These are phyloP conservation scores for Mikania micrantha DNA, from an alignment of 129 eudicot genomes.

Conservation along the genomic window DNA sequence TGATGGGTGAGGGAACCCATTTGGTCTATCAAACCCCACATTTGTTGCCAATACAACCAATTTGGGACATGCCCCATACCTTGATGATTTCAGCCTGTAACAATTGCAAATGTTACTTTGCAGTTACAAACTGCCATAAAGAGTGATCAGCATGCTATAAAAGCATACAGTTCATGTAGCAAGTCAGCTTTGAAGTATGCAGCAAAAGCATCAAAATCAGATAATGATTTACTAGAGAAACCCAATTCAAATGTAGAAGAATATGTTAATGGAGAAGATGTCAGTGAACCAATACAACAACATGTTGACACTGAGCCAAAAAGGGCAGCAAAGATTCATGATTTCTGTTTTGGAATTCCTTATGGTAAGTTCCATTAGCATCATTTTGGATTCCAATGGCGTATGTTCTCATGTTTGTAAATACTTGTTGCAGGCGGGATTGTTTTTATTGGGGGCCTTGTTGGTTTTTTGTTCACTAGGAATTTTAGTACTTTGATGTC, in stretches of 20 bases:
- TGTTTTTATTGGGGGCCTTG: slow-evolving; percentile 64
- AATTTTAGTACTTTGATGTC: slow-evolving; percentile 44
- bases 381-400: not conserved
- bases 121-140: slow-evolving; percentile 37
- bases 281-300: slow-evolving; percentile 27
- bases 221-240: slow-evolving; percentile 27
- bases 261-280: slow-evolving; percentile 19
- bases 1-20: too few relatives aligned
- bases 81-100: too few relatives aligned
- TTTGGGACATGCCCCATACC: too few relatives aligned
- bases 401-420: not conserved
- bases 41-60: too few relatives aligned
- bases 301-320: slow-evolving; percentile 27
- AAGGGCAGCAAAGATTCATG: slow-evolving; percentile 80
- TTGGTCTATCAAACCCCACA: too few relatives aligned
- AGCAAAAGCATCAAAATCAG: slow-evolving; percentile 34
- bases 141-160: slow-evolving; percentile 35
- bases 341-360: slow-evolving; percentile 92
- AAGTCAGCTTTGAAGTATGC: slow-evolving; percentile 31
- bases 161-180: slow-evolving; percentile 32
- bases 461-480: slow-evolving; percentile 63
- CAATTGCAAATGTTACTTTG: not conserved
- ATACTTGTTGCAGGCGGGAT: slow-evolving; percentile 51
- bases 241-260: slow-evolving; percentile 32
- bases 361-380: slow-evolving; percentile 53